phyloP scores from a whole-genome alignment of 768 basidiomycete species.

The Agaricus blazei region DNA sequence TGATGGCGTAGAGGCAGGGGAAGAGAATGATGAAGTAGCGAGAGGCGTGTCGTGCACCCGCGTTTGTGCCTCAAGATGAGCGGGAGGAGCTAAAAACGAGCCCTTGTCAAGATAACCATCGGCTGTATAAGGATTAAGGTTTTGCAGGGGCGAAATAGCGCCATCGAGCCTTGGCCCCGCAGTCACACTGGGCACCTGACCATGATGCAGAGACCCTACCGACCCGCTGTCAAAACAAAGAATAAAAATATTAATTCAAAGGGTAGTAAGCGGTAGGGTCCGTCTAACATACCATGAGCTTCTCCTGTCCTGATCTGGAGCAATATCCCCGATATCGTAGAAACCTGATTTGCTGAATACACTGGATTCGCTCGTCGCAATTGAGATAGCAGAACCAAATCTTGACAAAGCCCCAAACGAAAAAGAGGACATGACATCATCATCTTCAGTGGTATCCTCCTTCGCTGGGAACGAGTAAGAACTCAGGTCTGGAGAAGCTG shows the following conservation, averaged over 20 bases:
- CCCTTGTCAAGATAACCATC: slow-evolving; percentile 7
- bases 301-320: slow-evolving; percentile 4
- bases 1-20: slow-evolving; percentile 4
- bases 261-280: not conserved
- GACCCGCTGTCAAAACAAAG: slow-evolving; percentile 7
- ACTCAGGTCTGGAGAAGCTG: slow-evolving; percentile 48
- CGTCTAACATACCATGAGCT: slow-evolving; percentile 2
- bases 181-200: not conserved
- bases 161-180: not conserved
- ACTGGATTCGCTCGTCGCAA: slow-evolving; percentile 58
- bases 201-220: slow-evolving; percentile 1
- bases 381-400: slow-evolving; percentile 58
- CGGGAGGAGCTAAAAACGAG: not conserved
- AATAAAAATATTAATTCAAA: not conserved
- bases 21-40: not conserved
- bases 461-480: slow-evolving; percentile 43
- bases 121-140: not conserved
- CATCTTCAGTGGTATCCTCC: slow-evolving; percentile 49
- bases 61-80: not conserved
- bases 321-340: slow-evolving; percentile 23
- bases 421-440: slow-evolving; percentile 47
- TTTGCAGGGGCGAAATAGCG: slow-evolving; percentile 1
- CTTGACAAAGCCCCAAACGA: slow-evolving; percentile 48
- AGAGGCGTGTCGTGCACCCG: not conserved
- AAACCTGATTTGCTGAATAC: slow-evolving; percentile 29